Evolutionary conservation across 164 flowering plant species (phyloP).

Genomic region (Dillenia turbinata): DNA sequence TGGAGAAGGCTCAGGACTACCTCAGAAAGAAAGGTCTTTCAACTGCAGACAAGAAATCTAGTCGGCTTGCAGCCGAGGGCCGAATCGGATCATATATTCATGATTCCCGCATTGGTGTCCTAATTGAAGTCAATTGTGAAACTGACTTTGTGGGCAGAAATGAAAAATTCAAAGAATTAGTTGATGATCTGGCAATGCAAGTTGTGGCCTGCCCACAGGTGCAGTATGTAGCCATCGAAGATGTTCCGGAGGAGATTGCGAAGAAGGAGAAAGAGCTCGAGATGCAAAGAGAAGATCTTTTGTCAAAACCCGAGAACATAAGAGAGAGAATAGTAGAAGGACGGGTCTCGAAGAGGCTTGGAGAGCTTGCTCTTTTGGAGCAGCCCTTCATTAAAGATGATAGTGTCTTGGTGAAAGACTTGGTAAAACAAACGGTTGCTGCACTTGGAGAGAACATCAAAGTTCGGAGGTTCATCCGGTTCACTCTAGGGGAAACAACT

Average conservation of each 20-base stretch:
- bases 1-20: conserved; percentile 91
- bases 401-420: conserved; percentile 69
- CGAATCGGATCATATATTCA: conserved; percentile 91
- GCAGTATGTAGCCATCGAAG: conserved; percentile 73
- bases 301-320: conserved; percentile 89
- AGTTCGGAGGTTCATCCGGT: conserved; percentile 76
- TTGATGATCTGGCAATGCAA: conserved; percentile 97
- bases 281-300: conserved; percentile 94
- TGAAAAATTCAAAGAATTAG: conserved; percentile 84
- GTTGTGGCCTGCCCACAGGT: conserved; percentile 91
- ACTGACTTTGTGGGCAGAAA: conserved; percentile 95
- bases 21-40: conserved; percentile 96
- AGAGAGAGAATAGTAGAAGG: conserved; percentile 91
- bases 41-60: conserved; percentile 91
- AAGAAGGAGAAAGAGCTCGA: conserved; percentile 75
- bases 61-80: conserved; percentile 92
- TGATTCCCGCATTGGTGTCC: conserved; percentile 90
- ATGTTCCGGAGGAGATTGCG: conserved; percentile 53
- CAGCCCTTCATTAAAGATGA: conserved; percentile 92
- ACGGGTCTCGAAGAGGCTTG: conserved; percentile 85
- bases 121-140: conserved; percentile 94
- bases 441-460: conserved; percentile 89
- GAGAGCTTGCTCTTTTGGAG: conserved; percentile 85
- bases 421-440: conserved; percentile 94
- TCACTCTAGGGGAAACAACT: conserved; percentile 73